Percentiles rank a stretch among this genome's conserved stretches.
These are phyloP conservation scores for Fonsecaea pedrosoi DNA, from an alignment of 2,329 filamentous ascomycete genomes.

Conservation along the genomic window DNA sequence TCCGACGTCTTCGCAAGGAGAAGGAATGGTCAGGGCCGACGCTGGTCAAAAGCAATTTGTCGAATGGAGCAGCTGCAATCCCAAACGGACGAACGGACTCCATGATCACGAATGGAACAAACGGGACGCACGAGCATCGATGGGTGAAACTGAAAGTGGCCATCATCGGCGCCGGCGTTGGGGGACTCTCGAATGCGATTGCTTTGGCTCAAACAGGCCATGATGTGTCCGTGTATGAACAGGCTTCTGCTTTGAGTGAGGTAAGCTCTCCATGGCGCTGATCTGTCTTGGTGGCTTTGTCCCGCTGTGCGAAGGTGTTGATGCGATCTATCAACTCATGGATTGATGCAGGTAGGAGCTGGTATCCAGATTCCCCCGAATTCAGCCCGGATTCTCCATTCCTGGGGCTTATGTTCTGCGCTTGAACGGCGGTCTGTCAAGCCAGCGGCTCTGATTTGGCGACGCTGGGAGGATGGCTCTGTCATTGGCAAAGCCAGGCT, in stretches of 20 bases:
- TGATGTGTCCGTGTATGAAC: slow-evolving; percentile 9
- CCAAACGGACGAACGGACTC: background rate
- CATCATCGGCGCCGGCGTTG: slow-evolving; percentile 8
- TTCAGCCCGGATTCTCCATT: slow-evolving; percentile 38
- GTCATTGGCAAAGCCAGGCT: slow-evolving; percentile 16
- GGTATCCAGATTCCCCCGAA: slow-evolving; percentile 43
- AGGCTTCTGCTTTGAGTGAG: slow-evolving; percentile 12
- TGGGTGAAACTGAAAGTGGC: slow-evolving; percentile 2
- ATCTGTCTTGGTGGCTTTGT: background rate
- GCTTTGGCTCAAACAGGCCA: background rate
- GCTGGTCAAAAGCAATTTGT: background rate
- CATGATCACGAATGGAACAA: background rate
- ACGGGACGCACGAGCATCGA: background rate
- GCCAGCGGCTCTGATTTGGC: slow-evolving; percentile 5
- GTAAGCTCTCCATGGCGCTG: background rate
- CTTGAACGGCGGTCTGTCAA: slow-evolving; percentile 3
- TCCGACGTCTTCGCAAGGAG: background rate
- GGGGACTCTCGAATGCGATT: slow-evolving; percentile 8
- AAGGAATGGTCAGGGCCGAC: background rate
- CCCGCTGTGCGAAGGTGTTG: background rate
- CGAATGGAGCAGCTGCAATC: background rate
- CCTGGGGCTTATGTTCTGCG: slow-evolving; percentile 36
- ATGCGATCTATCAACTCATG: background rate
- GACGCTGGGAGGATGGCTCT: slow-evolving; percentile 14
- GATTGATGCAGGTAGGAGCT: slow-evolving; percentile 38